Evolutionary conservation across 495 filamentous ascomycete genomes (phyloP), one percentile per base, ranked within the genome.

Genomic region (Platismatia glauca): DNA sequence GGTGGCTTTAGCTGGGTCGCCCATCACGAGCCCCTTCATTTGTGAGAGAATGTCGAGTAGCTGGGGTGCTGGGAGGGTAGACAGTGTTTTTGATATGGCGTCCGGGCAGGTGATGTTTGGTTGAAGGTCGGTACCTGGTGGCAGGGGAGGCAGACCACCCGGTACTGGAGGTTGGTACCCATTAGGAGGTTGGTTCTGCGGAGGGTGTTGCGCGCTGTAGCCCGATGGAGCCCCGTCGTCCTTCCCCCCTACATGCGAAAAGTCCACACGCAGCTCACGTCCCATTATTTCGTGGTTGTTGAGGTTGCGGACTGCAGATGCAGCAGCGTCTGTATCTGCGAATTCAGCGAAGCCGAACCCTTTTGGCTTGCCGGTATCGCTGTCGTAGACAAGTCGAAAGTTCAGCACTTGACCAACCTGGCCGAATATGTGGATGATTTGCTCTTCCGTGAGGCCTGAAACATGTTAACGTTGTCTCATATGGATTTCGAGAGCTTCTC

Each of bases 201-300:
- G 58, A 38, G 55, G 59, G 37, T 72, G 73, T 62, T 71, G 73
- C n/a, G 60, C 59, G 59, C 75, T 71, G 57, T 70, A 71, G 64
- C 74, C 74, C 66, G 69, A 64, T 27, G 80, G 76, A 48, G 79
- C 79, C 34, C 84, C 75, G 22, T 89, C 89, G 62, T 89, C 87
- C 59, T 87, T 86, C 57, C 86, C 87, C 31, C 89, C 89, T 71
- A 96, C 91, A 72, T 96, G 94, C 33, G 89, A 91, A 74, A 91
- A 98, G 72, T 96, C 94, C 37, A 98, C 94, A 35, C 92, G 84
- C 60, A 98, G 81, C 70, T 95, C 95, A 60, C 94, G 85, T 27
- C 90, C 90, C 90, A 96, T 95, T 64, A 96, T 86, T 72, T 97
- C 93, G 79, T 92, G 85, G 71, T 95, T 90, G 77, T 98, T 95